Base-by-base conservation (phyloP, 306 rosid genomes). In the Vigna trinervia region DNA sequence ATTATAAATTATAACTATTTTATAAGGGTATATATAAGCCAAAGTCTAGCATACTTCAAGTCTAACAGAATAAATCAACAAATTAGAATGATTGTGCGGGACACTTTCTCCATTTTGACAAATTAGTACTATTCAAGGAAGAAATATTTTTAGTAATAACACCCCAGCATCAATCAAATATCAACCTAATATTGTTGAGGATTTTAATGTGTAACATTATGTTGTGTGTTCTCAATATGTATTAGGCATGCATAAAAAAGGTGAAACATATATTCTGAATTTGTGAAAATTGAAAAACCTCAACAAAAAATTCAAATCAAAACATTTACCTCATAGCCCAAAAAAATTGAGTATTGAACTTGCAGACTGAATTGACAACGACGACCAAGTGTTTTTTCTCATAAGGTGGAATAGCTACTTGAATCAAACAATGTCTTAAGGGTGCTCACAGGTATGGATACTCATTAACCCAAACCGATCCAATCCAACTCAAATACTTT, bases 21-120 rank as follows among this genome's bases (percentile, higher is more conserved):
- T 41, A 23, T 23, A 61, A 32, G 73, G 23, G 45, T 8, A 34
- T 50, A 69, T 51, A 46, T 30, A 30, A 17, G 66, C 51, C 12
- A 53, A 79, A 28, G 54, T 74, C 71, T 51, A 68, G 56, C 5
- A 74, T 20, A 45, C 15, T 19, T 26, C 58, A 59, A 11, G 41
- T 34, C 23, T 9, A 64, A 65, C 45, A 78, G 74, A 26, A 50
- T 14, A 57, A 8, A 52, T 11, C 17, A 53, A 63, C 6, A 10
- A 17, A 36, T 4, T 12, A 76, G 17, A 12, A 45, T 11, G 3
- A 26, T 17, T 22, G 62, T 43, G 20, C 28, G 7, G 14, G 19
- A 32, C 57, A 34, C 58, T 12, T 63, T 77, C 57, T 39, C 70
- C 76, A 73, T 71, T 65, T 46, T 64, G 52, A 65, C 48, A 66